Evolutionary conservation across 2,329 filamentous ascomycete genomes (phyloP).

Genomic region (Apiospora rasikravindrae): DNA sequence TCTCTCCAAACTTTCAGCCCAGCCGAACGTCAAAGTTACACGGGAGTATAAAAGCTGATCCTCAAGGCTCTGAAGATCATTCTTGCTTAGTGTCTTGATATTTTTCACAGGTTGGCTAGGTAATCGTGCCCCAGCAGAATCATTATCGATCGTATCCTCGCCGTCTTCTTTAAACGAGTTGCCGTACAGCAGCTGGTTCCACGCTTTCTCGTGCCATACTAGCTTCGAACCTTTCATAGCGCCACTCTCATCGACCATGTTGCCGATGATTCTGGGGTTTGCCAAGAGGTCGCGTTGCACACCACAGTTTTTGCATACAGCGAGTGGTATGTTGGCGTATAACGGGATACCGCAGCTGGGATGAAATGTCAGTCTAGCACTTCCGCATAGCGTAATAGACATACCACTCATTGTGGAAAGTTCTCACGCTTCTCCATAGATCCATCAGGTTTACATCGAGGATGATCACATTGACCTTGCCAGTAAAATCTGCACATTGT

Average conservation of each 20-base stretch:
- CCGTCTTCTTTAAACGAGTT: not conserved
- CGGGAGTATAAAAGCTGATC: slow-evolving; percentile 56
- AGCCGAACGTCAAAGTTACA: slow-evolving; percentile 60
- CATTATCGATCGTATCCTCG: not conserved
- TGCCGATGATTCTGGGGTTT: slow-evolving; percentile 48
- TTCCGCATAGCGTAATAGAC: slow-evolving; percentile 17
- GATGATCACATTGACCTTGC: slow-evolving; percentile 45
- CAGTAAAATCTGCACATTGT: slow-evolving; percentile 42
- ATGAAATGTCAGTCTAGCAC: not conserved
- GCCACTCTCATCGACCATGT: slow-evolving; percentile 60
- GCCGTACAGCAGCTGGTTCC: slow-evolving; percentile 46
- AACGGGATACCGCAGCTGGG: slow-evolving; percentile 57
- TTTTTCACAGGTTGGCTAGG: slow-evolving; percentile 50
- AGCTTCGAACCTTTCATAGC: slow-evolving; percentile 56
- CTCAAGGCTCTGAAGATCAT: slow-evolving; percentile 54
- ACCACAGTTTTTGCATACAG: slow-evolving; percentile 46
- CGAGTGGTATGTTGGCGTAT: slow-evolving; percentile 53
- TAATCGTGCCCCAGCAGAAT: slow-evolving; percentile 39
- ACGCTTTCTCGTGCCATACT: slow-evolving; percentile 58
- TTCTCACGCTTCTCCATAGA: slow-evolving; percentile 38
- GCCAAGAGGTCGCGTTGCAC: slow-evolving; percentile 36
- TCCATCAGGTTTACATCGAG: slow-evolving; percentile 38
- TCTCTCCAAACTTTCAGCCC: slow-evolving; percentile 47
- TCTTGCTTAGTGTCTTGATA: slow-evolving; percentile 41
- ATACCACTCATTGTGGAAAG: slow-evolving; percentile 50